Evolutionary conservation across 2,329 filamentous ascomycete species (phyloP).

Genomic region (Fusarium stilboides): DNA sequence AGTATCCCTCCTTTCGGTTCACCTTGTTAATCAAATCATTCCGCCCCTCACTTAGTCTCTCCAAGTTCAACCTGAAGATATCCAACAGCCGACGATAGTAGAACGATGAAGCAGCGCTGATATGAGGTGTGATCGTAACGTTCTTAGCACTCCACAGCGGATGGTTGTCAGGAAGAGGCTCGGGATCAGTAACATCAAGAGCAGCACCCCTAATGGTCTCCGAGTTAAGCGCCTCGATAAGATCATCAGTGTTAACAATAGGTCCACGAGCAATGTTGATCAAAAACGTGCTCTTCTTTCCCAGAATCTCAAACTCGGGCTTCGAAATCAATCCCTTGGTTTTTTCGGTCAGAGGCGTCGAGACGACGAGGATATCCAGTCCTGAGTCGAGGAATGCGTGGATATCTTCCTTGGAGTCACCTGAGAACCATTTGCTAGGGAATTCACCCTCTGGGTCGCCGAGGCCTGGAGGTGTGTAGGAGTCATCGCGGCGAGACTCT

Average conservation of each 20-base stretch:
- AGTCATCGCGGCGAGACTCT: constrained; percentile 73
- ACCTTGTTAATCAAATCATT: constrained; percentile 60
- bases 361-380: constrained; percentile 68
- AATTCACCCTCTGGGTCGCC: constrained; percentile 66
- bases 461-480: constrained; percentile 78
- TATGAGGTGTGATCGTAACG: constrained; percentile 72
- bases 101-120: constrained; percentile 60
- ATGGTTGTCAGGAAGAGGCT: constrained; percentile 79
- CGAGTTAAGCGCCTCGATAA: constrained; percentile 72
- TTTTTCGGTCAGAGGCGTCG: constrained; percentile 64
- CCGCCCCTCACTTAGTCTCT: constrained; percentile 55
- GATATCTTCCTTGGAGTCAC: constrained; percentile 59
- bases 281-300: constrained; percentile 69
- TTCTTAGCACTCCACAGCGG: constrained; percentile 80
- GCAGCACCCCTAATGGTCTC: constrained; percentile 73
- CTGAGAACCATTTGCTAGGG: constrained; percentile 68
- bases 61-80: constrained; percentile 61
- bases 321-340: constrained; percentile 67
- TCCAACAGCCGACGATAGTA: constrained; percentile 60
- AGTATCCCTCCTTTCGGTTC: constrained; percentile 55
- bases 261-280: constrained; percentile 79
- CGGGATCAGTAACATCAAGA: constrained; percentile 84
- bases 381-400: constrained; percentile 66
- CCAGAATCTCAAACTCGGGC: constrained; percentile 64
- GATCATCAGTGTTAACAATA: constrained; percentile 65